Base-by-base conservation (phyloP, 352 stramenopile species). In the Globisporangium radiosum region DNA sequence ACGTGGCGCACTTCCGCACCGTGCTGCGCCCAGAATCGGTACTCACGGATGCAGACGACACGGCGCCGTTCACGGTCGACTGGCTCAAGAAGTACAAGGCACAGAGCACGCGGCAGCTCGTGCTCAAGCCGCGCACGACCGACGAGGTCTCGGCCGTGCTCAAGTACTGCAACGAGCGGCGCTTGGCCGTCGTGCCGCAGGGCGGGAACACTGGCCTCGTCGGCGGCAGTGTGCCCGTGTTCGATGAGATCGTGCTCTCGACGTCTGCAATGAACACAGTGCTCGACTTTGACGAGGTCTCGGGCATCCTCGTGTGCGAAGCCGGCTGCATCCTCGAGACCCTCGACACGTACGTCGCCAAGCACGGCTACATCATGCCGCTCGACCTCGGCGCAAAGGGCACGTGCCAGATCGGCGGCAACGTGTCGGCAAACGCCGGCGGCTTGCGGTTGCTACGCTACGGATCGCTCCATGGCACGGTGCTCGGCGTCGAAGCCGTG, bases 151-250 rank as follows among this genome's bases (percentile, higher is more conserved):
- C 85, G 1, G 67, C 72, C 15, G 79, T 99, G 25, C 76, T 99
- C 43, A 72, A 80, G 62, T 96, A 98, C 72, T 99, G 96, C 72
- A 83, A 97, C 69, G 68, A 92, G 37, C 73, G 87, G 47, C 66
- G 73, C 7, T 70, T 99, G 38, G 68, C 89, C 0, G 82, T 99
- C 9, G 94, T 99, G 17, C 92, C 96, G 5, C 96, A 99, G 68
- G 95, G 90, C 57, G 97, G 97, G 51, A 99, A 99, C 72, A 99
- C 97, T 25, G 92, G 95, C 0, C 79, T 99, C n/a, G 96, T 99
- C 9, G 96, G 97, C 45, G 96, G 95, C 45, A 89, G 81, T 36
- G 78, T 97, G 33, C 87, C 89, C 0, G 72, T 96, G n/a, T 75
- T 84, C 49, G 78, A 97, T 65, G 95, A 99, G 78, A 88, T 99